Base-by-base conservation (phyloP, 2,329 filamentous ascomycete genomes). In the Diaporthe sp. region DNA sequence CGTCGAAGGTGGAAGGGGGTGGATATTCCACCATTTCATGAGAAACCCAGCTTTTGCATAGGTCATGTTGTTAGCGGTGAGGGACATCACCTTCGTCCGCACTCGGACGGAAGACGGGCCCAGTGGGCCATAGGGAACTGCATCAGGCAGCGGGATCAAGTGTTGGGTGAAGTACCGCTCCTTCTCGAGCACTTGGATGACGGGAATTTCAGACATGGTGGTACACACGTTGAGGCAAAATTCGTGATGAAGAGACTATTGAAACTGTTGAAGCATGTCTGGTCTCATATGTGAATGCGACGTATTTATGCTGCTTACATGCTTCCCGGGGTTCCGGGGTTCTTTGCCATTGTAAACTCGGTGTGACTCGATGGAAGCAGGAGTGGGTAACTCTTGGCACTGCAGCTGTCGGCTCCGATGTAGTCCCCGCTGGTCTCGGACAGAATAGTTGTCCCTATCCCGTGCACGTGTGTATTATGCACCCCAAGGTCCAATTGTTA, bases 151-250 rank as follows among this genome's bases (percentile, higher is more conserved):
- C 3, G 69, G n/a, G 19, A 71, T 42, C 7, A 71, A 40, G 35
- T 71, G 55, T 13, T 71, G 69, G 3, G 57, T 71, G 45, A 61
- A 71, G 45, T 71, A 71, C 1, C n/a, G 69, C 30, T 71, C 69
- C 47, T 71, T 71, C 38, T 64, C 69, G 22, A 71, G 57, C 57
- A 71, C 69, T 71, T 71, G 69, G 35, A 71, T 71, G n/a, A 52
- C 45, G 2, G 69, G 69, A 22, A 52, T 42, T 19, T 71, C 69
- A 30, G 55, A 35, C 69, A 71, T 71, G 17, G 38, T 13, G 22
- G 8, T 30, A 10, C 6, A 19, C 1, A 19, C 2, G 42, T 33
- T 33, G 30, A 13, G 2, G 38, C 1, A 55, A 47, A n/a, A 35
- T 3, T 50, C n/a, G n/a, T 47, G 7, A 3, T n/a, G 3, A 40